phyloP scores from a whole-genome alignment of 2,329 filamentous ascomycete genomes.

The Diaporthe aspalathi region DNA sequence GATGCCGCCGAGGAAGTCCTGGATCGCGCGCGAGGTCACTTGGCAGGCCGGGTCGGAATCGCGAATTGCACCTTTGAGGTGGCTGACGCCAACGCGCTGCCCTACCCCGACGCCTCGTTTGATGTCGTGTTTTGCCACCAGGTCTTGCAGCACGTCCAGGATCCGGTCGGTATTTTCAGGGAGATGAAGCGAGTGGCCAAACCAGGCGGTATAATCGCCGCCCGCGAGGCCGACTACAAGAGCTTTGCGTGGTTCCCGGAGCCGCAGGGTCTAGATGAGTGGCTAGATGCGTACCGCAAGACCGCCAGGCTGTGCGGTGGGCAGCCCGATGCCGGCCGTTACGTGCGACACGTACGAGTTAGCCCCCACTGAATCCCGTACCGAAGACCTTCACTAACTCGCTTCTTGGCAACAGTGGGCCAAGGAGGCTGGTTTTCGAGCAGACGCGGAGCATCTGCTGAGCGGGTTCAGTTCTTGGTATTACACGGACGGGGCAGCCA shows the following conservation, averaged over 20 bases:
- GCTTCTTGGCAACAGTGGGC: constrained; percentile 9
- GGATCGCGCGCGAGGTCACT: constrained; percentile 45
- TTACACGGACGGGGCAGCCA: constrained; percentile 34
- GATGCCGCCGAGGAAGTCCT: constrained; percentile 51
- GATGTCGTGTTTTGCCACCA: constrained; percentile 58
- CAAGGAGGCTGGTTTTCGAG: constrained; percentile 24
- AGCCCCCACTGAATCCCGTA: too few species aligned
- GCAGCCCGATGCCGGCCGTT: constrained; percentile 34
- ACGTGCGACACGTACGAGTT: constrained; percentile 25
- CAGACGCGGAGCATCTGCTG: constrained; percentile 3
- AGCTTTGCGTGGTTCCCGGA: constrained; percentile 36
- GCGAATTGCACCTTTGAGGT: constrained; percentile 46
- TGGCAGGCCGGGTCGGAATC: constrained; percentile 38
- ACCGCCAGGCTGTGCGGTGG: constrained; percentile 30
- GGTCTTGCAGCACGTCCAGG: constrained; percentile 54
- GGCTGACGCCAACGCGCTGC: constrained; percentile 51
- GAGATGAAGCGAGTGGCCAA: constrained; percentile 58
- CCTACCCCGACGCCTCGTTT: constrained; percentile 54
- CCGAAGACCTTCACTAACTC: background rate
- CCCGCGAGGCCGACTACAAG: constrained; percentile 45
- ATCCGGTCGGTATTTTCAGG: constrained; percentile 46
- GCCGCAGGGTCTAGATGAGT: constrained; percentile 24
- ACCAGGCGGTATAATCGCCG: constrained; percentile 54
- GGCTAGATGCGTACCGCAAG: constrained; percentile 25
- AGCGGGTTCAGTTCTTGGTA: constrained; percentile 30